Conservation (phyloP, 805 yeast genomes). For the Barnettozyma sucrosica region DNA sequence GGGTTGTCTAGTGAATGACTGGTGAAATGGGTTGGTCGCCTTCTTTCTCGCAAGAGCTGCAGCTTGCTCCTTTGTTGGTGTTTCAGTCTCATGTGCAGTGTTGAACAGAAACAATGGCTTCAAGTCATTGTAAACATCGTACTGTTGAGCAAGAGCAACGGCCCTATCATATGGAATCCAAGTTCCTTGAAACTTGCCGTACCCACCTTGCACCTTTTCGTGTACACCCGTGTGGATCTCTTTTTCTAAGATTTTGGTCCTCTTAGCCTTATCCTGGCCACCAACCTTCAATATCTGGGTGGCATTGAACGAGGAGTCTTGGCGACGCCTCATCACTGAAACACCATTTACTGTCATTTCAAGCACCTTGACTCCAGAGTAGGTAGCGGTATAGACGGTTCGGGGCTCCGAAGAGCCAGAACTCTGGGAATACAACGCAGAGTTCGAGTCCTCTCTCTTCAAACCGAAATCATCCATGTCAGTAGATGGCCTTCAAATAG, state of each 20-base stretch:
- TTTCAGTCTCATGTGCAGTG: conserved; percentile 31
- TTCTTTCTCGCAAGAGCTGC: conserved; percentile 33
- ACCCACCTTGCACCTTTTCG: conserved; percentile 80
- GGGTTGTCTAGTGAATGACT: conserved; percentile 20
- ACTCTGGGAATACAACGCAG: conserved; percentile 4
- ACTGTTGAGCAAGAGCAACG: conserved; percentile 45
- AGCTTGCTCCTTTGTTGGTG: conserved; percentile 46
- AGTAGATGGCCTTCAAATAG: not conserved
- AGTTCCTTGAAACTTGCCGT: conserved; percentile 81
- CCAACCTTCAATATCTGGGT: conserved; percentile 78
- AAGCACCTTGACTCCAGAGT: conserved; percentile 79
- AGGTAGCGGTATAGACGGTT: conserved; percentile 66
- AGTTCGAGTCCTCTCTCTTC: conserved; percentile 6
- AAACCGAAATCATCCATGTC: conserved; percentile 5
- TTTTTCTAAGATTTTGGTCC: conserved; percentile 68
- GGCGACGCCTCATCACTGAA: conserved; percentile 71
- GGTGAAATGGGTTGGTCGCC: conserved; percentile 12
- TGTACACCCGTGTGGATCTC: conserved; percentile 66
- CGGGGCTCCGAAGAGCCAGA: conserved; percentile 14
- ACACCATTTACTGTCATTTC: conserved; percentile 63
- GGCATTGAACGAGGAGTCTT: conserved; percentile 78
- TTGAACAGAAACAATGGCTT: conserved; percentile 55
- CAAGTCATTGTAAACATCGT: conserved; percentile 57
- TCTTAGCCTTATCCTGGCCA: conserved; percentile 67
- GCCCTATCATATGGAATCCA: conserved; percentile 78